Evolutionary conservation across 2,329 filamentous ascomycete genomes (phyloP).

Genomic region (Verticillium tricorpus): DNA sequence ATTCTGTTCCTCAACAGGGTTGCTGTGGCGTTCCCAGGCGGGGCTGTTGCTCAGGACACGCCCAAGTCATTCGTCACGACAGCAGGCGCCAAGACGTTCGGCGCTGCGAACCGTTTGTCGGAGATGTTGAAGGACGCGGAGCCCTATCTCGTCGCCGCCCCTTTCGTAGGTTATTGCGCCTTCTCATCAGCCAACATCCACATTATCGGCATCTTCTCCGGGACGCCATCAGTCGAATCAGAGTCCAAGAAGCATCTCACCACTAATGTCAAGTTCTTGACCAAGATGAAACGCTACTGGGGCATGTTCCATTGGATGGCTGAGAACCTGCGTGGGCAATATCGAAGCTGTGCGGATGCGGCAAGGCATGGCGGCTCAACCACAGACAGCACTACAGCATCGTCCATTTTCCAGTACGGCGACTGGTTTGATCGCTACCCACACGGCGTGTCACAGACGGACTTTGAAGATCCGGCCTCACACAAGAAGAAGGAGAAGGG

Average conservation of each 20-base stretch:
- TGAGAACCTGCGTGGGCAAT: slow-evolving; percentile 86
- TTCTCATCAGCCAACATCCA: slow-evolving; percentile 95
- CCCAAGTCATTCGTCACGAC: slow-evolving; percentile 74
- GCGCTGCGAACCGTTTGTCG: slow-evolving; percentile 83
- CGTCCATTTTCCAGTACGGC: slow-evolving; percentile 84
- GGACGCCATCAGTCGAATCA: slow-evolving; percentile 69
- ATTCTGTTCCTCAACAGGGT: slow-evolving; percentile 87
- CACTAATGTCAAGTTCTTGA: slow-evolving; percentile 83
- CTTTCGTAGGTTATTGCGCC: slow-evolving; percentile 91
- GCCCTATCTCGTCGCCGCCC: slow-evolving; percentile 76
- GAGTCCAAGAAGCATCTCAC: slow-evolving; percentile 79
- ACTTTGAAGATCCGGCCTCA: slow-evolving; percentile 72
- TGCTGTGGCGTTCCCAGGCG: slow-evolving; percentile 67
- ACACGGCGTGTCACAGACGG: slow-evolving; percentile 78
- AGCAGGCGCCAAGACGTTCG: slow-evolving; percentile 70
- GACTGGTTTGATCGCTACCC: slow-evolving; percentile 98
- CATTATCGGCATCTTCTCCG: slow-evolving; percentile 85
- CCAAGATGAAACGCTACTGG: slow-evolving; percentile 97
- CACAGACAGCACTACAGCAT: slow-evolving; percentile 41
- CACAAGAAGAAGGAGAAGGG: slow-evolving; percentile 69
- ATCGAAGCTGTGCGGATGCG: slow-evolving; percentile 79
- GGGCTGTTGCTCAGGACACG: slow-evolving; percentile 62
- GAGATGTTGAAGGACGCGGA: slow-evolving; percentile 76
- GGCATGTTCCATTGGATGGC: slow-evolving; percentile 98
- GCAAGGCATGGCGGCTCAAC: slow-evolving; percentile 60